These are phyloP conservation scores for Lactarius pseudohatsudake DNA, from an alignment of 768 basidiomycete genomes.

Conservation along the genomic window DNA sequence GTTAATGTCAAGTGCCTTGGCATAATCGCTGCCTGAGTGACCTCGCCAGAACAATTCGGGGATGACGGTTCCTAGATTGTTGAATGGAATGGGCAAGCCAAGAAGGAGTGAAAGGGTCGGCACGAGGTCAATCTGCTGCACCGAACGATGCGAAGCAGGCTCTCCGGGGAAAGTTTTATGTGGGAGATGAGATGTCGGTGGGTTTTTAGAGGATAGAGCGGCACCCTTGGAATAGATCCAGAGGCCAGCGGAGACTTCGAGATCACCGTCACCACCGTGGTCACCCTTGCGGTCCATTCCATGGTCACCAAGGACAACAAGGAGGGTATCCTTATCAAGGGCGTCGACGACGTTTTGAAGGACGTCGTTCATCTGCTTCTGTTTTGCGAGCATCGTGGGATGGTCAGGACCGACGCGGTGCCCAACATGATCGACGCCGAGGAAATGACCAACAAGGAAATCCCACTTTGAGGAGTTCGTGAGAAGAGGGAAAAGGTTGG, in stretches of 20 bases:
- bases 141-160: slow-evolving; percentile 51
- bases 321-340: slow-evolving; percentile 83
- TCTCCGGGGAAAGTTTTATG: slow-evolving; percentile 63
- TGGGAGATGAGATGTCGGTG: slow-evolving; percentile 47
- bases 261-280: slow-evolving; percentile 86
- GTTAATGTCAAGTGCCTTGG: slow-evolving; percentile 67
- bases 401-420: slow-evolving; percentile 92
- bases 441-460: slow-evolving; percentile 86
- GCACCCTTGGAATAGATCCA: slow-evolving; percentile 91
- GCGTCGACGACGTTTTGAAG: slow-evolving; percentile 67
- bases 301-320: slow-evolving; percentile 93
- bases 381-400: slow-evolving; percentile 79
- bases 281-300: slow-evolving; percentile 96
- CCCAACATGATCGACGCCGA: slow-evolving; percentile 96
- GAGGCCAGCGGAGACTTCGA: slow-evolving; percentile 81
- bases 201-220: slow-evolving; percentile 41
- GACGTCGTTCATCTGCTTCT: slow-evolving; percentile 85
- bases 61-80: slow-evolving; percentile 88
- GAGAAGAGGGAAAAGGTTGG: slow-evolving; percentile 80
- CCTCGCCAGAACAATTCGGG: slow-evolving; percentile 84
- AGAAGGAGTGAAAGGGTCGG: slow-evolving; percentile 87
- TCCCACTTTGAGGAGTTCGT: slow-evolving; percentile 62
- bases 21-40: slow-evolving; percentile 41
- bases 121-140: slow-evolving; percentile 93
- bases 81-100: slow-evolving; percentile 92